Base-by-base conservation (phyloP, 805 yeast genomes). In the Hanseniaspora pseudoguilliermondii region DNA sequence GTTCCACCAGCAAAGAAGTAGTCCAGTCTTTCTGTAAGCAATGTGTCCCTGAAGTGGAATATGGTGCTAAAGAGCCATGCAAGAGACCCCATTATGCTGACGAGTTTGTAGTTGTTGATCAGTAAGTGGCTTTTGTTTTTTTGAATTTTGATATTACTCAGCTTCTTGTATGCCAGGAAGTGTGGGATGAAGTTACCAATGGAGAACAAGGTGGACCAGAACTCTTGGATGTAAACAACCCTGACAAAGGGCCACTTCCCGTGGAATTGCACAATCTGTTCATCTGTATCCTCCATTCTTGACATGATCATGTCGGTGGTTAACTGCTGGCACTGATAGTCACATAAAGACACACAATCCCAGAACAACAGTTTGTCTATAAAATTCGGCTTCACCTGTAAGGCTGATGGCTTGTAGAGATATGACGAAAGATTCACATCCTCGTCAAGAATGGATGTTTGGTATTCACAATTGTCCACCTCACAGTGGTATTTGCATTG, bases 161-260 rank as follows among this genome's bases (percentile, higher is more conserved):
- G 60, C 59, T 70, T 67, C 40, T 60, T 61, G 56, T 71, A 72
- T 7, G 80, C 81, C 51, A 68, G 60, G 62, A 68, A 78, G 64
- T 87, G 91, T 2, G 91, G 86, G 15, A 81, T 57, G 58, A 82
- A 77, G 63, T 85, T 85, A 23, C 79, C 74, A 5, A 85, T 62
- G n/a, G 95, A 85, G 67, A 93, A 91, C 1, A 88, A 21, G 1
- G 85, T 81, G 15, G 95, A 83, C 25, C 83, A 86, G 0, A 88
- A 71, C 66, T 93, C 98, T 67, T 93, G 98, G 13, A 84, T 72
- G 0, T 95, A 95, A n/a, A 76, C 69, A 0, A 85, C 64, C 50
- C 98, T 75, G 18, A 73, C 59, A 64, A 93, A 93, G 2, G 97
- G 97, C 98, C 98, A 93, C 71, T 93, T 93, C 0, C 98, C 98